Evolutionary conservation across 2,329 filamentous ascomycete species (phyloP).

Genomic region (Cladosporium sp.): DNA sequence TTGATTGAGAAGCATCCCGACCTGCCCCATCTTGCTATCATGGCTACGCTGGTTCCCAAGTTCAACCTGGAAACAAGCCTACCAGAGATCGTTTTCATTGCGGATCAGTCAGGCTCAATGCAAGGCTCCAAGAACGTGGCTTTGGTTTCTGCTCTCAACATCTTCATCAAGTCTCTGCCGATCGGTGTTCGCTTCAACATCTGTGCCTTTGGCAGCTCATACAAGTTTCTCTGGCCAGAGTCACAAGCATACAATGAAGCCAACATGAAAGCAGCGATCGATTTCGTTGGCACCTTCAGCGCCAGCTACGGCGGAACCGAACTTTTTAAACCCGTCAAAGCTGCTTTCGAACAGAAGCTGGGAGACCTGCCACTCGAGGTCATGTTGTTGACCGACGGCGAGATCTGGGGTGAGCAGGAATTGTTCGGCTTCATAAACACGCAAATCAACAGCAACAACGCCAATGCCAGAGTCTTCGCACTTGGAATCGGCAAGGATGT

Average conservation of each 20-base stretch:
- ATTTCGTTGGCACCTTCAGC: slow-evolving; percentile 39
- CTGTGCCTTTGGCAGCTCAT: slow-evolving; percentile 57
- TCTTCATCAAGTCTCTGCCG: slow-evolving; percentile 64
- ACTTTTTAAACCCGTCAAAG: slow-evolving; percentile 46
- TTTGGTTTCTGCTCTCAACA: slow-evolving; percentile 52
- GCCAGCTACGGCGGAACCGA: slow-evolving; percentile 54
- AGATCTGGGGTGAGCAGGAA: slow-evolving; percentile 47
- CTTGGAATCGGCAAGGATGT: slow-evolving; percentile 53
- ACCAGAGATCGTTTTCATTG: slow-evolving; percentile 67
- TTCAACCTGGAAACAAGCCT: slow-evolving; percentile 56
- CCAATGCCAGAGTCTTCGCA: slow-evolving; percentile 52
- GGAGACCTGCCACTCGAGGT: slow-evolving; percentile 48
- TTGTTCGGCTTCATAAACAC: slow-evolving; percentile 49
- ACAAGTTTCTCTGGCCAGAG: slow-evolving; percentile 46
- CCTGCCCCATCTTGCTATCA: slow-evolving; percentile 58
- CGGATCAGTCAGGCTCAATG: slow-evolving; percentile 70
- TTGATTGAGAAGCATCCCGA: slow-evolving; percentile 63
- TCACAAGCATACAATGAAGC: slow-evolving; percentile 45
- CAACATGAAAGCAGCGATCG: slow-evolving; percentile 42
- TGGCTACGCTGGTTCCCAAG: slow-evolving; percentile 67
- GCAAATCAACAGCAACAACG: slow-evolving; percentile 37
- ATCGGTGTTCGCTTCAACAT: slow-evolving; percentile 65
- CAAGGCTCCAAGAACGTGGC: slow-evolving; percentile 46
- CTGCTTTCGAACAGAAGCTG: slow-evolving; percentile 44
- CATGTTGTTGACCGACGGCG: slow-evolving; percentile 55